Evolutionary conservation across 768 basidiomycete species (phyloP).

Genomic region (Hypholoma sublateritium): DNA sequence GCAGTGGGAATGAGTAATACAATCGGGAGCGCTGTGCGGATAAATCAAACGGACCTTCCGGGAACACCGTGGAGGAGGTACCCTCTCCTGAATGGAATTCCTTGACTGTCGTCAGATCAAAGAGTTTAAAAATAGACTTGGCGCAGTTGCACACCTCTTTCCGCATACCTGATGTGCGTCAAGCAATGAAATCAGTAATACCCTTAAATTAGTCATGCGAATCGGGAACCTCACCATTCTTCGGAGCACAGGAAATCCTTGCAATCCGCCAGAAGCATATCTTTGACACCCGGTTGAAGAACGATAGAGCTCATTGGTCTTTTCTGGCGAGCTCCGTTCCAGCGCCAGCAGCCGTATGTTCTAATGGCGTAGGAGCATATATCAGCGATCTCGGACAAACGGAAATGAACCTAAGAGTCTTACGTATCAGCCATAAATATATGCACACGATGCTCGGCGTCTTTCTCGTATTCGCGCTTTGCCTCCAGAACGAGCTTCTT

Average conservation of each 20-base stretch:
- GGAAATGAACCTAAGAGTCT: conserved; percentile 28
- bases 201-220: conserved; percentile 15
- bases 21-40: neutral
- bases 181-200: conserved; percentile 12
- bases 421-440: conserved; percentile 90
- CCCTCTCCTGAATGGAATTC: conserved; percentile 86
- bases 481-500: conserved; percentile 87
- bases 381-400: conserved; percentile 10
- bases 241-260: conserved; percentile 83
- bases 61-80: conserved; percentile 85
- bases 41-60: conserved; percentile 55
- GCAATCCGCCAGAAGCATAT: conserved; percentile 87
- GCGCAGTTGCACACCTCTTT: conserved; percentile 61
- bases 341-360: conserved; percentile 78
- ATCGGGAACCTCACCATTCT: conserved; percentile 64
- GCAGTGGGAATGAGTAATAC: conserved; percentile 9
- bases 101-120: conserved; percentile 33
- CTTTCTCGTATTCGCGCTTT: conserved; percentile 87
- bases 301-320: conserved; percentile 93
- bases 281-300: conserved; percentile 84
- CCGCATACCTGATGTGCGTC: conserved; percentile 68
- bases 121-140: conserved; percentile 14
- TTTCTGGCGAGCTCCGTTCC: conserved; percentile 88
- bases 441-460: conserved; percentile 87
- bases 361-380: conserved; percentile 32